Evolutionary conservation across 176 grass and related monocot species (phyloP), one percentile per base, ranked within the genome.

Genomic region (Oryza australiensis): DNA sequence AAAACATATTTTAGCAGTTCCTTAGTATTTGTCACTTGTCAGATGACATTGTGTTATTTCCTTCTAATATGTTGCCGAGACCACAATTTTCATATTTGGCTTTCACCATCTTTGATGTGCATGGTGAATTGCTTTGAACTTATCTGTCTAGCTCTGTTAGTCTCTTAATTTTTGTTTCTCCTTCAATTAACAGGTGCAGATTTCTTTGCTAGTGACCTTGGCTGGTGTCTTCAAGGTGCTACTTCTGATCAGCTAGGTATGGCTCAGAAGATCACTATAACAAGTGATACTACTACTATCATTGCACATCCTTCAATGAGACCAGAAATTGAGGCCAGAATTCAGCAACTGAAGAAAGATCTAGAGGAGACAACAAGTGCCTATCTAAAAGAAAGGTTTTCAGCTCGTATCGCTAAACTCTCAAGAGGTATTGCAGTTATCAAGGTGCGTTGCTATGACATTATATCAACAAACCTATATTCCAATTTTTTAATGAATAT

Each of bases 241-340:
- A 98, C 92, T 20, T 98, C 95, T 55, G 95, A 98, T 81, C 95
- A 94, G 86, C 86, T 98, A 86, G 95, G 95, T 69, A 76, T 98
- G 80, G 92, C 92, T 72, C 89, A 88, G 86, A 98, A 94, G 32
- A 85, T 98, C 64, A 94, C 88, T 28, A 88, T 98, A 78, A 98
- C 95, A 20, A 90, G 81, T 68, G 86, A 94, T 62, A 95, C 88
- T 76, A 95, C 95, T 30, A 98, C 90, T 73, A 93, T 98, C 69
- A 84, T 93, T 46, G 92, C 95, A 67, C 90, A 98, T 83, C 90
- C 90, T 64, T 85, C 82, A 1, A 95, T 98, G 95, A 81, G 85
- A 86, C 83, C 90, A 78, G 95, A 98, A 85, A 98, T 98, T 72
- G 86, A 95, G 78, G 95, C 95, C 67, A 92, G 95, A 81, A 91